Evolutionary conservation across 768 basidiomycete species (phyloP).

Genomic region (Dentipellis fragilis): DNA sequence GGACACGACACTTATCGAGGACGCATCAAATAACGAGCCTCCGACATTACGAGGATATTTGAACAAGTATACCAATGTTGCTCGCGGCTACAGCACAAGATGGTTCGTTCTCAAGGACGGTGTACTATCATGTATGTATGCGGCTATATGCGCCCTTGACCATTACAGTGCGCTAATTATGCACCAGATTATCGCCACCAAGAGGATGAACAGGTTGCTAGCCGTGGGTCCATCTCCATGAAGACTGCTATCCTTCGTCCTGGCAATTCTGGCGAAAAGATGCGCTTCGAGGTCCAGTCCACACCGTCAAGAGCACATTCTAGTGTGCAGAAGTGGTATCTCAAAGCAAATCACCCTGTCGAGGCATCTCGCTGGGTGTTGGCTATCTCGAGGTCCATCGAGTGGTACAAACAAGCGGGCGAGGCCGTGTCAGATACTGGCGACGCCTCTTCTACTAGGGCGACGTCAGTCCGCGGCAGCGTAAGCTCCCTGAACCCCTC

Average conservation of each 20-base stretch:
- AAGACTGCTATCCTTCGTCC: constrained; percentile 59
- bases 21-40: constrained; percentile 36
- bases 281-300: constrained; percentile 78
- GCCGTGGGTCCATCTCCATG: constrained; percentile 84
- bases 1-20: constrained; percentile 58
- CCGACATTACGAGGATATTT: constrained; percentile 67
- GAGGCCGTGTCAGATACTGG: constrained; percentile 27
- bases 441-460: constrained; percentile 24
- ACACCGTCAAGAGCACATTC: constrained; percentile 38
- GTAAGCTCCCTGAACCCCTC: background rate
- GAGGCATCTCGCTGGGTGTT: constrained; percentile 86
- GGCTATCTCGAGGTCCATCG: constrained; percentile 63
- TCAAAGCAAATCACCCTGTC: constrained; percentile 79
- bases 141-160: background rate
- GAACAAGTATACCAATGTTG: constrained; percentile 90
- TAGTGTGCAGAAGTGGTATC: constrained; percentile 64
- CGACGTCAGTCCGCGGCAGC: constrained; percentile 9
- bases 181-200: constrained; percentile 69
- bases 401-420: constrained; percentile 46
- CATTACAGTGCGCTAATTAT: background rate
- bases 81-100: constrained; percentile 77
- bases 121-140: constrained; percentile 67
- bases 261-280: constrained; percentile 40
- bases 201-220: constrained; percentile 80
- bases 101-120: constrained; percentile 92